Base-by-base conservation (phyloP, 768 basidiomycete species). In the Leccinum variicolor region DNA sequence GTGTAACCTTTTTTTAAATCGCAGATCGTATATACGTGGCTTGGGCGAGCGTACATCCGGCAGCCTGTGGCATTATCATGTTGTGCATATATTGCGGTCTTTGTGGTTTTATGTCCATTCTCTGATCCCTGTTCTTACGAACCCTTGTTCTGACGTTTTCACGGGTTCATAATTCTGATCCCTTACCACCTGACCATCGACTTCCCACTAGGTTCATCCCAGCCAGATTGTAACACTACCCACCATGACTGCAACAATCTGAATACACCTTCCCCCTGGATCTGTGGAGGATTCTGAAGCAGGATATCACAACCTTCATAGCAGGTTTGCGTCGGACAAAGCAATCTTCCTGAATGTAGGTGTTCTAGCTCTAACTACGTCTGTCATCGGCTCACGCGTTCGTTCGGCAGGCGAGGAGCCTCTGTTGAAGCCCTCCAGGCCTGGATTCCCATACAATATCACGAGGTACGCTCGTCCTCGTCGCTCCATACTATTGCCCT, bases 381-480 rank as follows among this genome's bases (percentile, higher is more conserved):
- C n/a, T 11, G 11, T 25, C 21, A 11, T 31, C 25, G 8, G 9
- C 31, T 65, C 28, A 55, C 10, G 14, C 6, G n/a, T 15, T 25
- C 3, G 13, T 28, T 43, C 10, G 13, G 3, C 45, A 66, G 62
- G 45, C 15, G 65, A 90, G 55, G 93, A 95, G 68, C 92, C 94
- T n/a, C 74, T 96, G 4, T 77, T 96, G 53, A 87, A 83, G 69
- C 83, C 83, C 55, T 86, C 86, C 4, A 84, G 81, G 64, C 82
- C 83, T 55, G 84, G 94, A 55, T 95, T 71, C 94, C 94, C 3
- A 95, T 97, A 62, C 85, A 93, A 74, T 94, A 94, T 68, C 80
- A 84, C 57, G 92, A 96, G 77, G 94, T 92, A 60, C 62, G 82
- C 23, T 46, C 19, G 13, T 46, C 45, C 6, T 23, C 11, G n/a